Evolutionary conservation across 108 stramenopile species (phyloP).

Genomic region (Conticribra guillardii): DNA sequence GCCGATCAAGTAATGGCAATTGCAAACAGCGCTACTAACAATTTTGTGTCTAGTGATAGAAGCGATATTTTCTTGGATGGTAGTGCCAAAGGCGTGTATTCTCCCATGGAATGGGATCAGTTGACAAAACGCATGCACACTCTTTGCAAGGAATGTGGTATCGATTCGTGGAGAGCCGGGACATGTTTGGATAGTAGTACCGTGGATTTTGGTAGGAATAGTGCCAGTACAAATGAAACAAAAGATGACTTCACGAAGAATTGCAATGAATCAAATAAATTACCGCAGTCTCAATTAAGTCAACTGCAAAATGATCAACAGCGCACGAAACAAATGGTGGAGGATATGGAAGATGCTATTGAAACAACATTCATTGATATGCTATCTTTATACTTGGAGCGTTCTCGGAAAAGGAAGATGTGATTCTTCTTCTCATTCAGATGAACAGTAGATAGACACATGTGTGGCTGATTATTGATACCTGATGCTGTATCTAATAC

Average conservation of each 20-base stretch:
- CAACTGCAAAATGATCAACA: too few species aligned
- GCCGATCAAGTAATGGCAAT: conserved; percentile 21
- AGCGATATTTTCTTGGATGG: too few species aligned
- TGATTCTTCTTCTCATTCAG: too few species aligned
- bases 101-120: conserved; percentile 20
- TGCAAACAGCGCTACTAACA: neutral
- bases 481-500: too few species aligned
- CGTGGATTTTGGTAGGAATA: conserved; percentile 9
- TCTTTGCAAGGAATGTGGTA: conserved; percentile 13
- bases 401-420: neutral
- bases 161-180: conserved; percentile 28
- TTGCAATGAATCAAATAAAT: conserved; percentile 9
- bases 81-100: conserved; percentile 12
- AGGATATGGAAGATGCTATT: conserved; percentile 31
- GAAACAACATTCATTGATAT: conserved; percentile 28
- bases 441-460: too few species aligned
- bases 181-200: conserved; percentile 17
- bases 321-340: conserved; percentile 11
- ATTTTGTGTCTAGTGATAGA: neutral
- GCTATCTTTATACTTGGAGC: conserved; percentile 1
- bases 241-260: neutral
- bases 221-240: too few species aligned
- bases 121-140: conserved; percentile 19
- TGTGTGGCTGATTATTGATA: too few species aligned
- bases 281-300: too few species aligned